phyloP scores from a whole-genome alignment of 257 asterid species.

The Solanum arcanum region DNA sequence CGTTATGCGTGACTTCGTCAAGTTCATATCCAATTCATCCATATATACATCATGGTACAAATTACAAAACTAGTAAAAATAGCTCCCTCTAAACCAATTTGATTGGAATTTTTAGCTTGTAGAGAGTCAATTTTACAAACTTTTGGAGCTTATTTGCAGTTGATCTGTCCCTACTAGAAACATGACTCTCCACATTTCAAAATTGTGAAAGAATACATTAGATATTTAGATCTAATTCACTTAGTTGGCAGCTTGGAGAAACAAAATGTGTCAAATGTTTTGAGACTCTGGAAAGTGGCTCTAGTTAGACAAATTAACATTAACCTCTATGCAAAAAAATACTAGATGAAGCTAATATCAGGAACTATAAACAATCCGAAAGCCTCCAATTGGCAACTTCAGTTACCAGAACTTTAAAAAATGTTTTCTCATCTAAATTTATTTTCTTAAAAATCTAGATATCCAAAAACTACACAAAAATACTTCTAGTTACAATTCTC shows the following conservation, averaged over 20 bases:
- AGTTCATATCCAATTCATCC: not conserved
- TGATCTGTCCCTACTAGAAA: not conserved
- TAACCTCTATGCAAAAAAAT: not conserved
- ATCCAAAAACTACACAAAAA: not conserved
- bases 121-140: not conserved
- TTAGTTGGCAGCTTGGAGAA: not conserved
- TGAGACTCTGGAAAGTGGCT: not conserved
- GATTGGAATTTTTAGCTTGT: not conserved
- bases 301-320: not conserved
- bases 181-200: not conserved
- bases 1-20: not conserved
- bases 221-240: not conserved
- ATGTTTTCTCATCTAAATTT: not conserved
- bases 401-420: not conserved
- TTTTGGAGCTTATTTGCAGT: not conserved
- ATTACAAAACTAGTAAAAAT: not conserved
- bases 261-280: not conserved
- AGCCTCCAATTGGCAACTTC: not conserved
- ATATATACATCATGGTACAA: not conserved
- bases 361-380: not conserved
- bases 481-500: not conserved
- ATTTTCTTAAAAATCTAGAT: not conserved
- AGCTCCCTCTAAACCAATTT: not conserved
- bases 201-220: not conserved
- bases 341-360: not conserved